A percentile compares a stretch with the other conserved stretches of the same genome.
These are phyloP conservation scores for Limonium bicolor DNA, from an alignment of 148 eudicot genomes.

Conservation along the genomic window DNA sequence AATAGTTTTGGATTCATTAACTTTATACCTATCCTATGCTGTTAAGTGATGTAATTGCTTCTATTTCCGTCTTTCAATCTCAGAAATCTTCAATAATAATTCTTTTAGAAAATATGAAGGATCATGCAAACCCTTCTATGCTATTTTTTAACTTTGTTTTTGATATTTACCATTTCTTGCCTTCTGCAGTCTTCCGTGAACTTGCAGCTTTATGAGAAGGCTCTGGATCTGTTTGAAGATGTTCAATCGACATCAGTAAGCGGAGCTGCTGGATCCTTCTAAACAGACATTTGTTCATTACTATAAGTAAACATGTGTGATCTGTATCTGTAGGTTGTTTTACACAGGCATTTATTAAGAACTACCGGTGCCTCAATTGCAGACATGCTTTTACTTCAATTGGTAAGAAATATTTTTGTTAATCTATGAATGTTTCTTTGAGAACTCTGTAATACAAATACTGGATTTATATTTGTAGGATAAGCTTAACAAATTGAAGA, in stretches of 20 bases:
- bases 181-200: constrained; percentile 51
- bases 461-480: constrained; percentile 33
- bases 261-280: constrained; percentile 3
- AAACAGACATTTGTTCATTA: constrained; percentile 1
- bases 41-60: no score
- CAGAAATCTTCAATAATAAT: no score
- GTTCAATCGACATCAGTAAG: constrained; percentile 77
- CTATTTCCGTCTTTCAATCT: no score
- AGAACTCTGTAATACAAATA: no score
- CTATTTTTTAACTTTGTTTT: not conserved
- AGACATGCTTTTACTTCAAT: constrained; percentile 46
- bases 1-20: no score
- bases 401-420: constrained; percentile 31
- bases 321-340: constrained; percentile 35
- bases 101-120: no score
- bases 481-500: constrained; percentile 58
- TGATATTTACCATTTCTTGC: not conserved
- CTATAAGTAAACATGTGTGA: constrained; percentile 2
- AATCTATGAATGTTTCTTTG: no score
- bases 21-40: no score
- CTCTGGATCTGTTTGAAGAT: constrained; percentile 85
- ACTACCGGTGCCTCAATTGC: constrained; percentile 52
- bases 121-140: no score
- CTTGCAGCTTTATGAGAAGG: constrained; percentile 86
- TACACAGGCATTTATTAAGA: constrained; percentile 85